Base-by-base conservation (phyloP, 805 yeast genomes). In the Lipomyces starkeyi region DNA sequence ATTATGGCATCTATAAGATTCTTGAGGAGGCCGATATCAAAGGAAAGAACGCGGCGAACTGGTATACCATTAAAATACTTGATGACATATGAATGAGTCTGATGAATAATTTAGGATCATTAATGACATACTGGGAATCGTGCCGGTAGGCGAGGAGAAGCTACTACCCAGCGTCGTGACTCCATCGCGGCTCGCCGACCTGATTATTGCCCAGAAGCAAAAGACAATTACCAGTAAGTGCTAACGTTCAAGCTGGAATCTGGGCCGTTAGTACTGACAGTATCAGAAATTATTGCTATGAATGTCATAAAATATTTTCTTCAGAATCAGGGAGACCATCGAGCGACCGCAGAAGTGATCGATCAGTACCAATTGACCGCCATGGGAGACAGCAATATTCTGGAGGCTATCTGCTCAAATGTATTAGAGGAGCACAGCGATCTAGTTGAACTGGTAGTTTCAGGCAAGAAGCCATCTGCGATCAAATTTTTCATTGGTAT, bases 401-500 rank as follows among this genome's bases (percentile, higher is more conserved):
- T 86, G 56, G 76, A 68, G 32, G 82, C 75, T 20, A 77, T 85
- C 0, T 88, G 92, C 72, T 62, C 69, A 22, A 79, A 78, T 11
- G 83, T 88, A 1, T 76, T 89, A 0, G 73, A 71, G 0, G 78
- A 79, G 6, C 79, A 89, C 72, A 82, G 81, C 0, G 85, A 85
- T 20, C 85, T 89, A 20, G 91, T 90, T 2, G 78, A 81, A 22
- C 85, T 85, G 61, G 83, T 92, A 34, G 76, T 76, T 27, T 73
- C 79, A 0, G 93, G 93, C 1, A 87, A 88, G 64, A 86, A 85
- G 71, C 78, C 80, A 55, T 85, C 85, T 47, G 86, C 93, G 13
- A 74, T 94, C n/a, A 91, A 92, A 74, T 91, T 82, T 74, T 80
- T 95, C 65, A 84, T 95, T 2, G 98, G 98, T 0, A 86, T 86